Percentiles rank a stretch among this genome's conserved stretches.
These are phyloP conservation scores for Quercus parvula DNA, from an alignment of 306 rosid genomes.

Conservation along the genomic window DNA sequence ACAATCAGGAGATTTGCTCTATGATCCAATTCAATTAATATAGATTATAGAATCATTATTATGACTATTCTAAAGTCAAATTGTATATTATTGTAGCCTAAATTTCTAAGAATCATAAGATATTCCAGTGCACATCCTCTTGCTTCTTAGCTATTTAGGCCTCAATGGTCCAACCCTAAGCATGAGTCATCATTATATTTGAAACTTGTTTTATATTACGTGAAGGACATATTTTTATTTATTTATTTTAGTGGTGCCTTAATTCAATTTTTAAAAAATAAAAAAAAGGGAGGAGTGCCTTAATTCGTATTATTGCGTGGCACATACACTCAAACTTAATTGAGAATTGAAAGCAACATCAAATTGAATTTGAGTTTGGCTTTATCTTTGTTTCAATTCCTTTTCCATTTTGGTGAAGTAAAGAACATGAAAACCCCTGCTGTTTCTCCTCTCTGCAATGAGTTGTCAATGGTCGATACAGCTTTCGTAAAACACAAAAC, in stretches of 20 bases:
- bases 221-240: not conserved
- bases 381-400: not conserved
- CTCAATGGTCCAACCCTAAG: not conserved
- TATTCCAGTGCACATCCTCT: slow-evolving; percentile 15
- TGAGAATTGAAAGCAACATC: not conserved
- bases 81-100: not conserved
- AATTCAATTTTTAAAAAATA: too few relatives aligned
- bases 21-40: too few relatives aligned
- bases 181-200: not conserved
- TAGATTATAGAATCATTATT: too few relatives aligned
- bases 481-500: too few relatives aligned
- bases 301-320: not conserved
- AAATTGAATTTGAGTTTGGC: not conserved
- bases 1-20: too few relatives aligned
- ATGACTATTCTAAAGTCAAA: not conserved
- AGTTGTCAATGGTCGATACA: too few relatives aligned
- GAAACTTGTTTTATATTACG: not conserved
- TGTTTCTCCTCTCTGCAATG: not conserved
- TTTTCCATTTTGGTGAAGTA: not conserved
- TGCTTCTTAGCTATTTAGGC: not conserved
- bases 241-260: too few relatives aligned
- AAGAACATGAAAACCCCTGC: not conserved
- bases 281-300: too few relatives aligned
- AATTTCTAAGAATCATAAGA: slow-evolving; percentile 8
- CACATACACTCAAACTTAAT: not conserved